phyloP scores from a whole-genome alignment of 345 rosid species.

The Citrus australasica region DNA sequence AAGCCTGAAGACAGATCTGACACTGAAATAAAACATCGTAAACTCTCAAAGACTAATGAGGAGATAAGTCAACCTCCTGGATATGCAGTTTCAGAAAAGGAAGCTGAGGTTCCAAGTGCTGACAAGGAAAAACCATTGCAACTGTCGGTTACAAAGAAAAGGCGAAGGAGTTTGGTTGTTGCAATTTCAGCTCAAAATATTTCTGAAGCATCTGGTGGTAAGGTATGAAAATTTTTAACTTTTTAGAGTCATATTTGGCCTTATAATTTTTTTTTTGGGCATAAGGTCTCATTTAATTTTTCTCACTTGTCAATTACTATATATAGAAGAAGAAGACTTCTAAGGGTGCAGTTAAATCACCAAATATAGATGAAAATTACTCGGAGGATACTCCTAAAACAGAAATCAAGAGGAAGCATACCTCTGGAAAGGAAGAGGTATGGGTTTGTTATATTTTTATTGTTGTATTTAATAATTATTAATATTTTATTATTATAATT shows the following conservation, averaged over 20 bases:
- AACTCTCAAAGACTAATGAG: conserved; percentile 24
- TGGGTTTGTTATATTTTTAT: background rate
- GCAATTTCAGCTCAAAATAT: conserved; percentile 19
- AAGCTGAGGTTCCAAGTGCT: conserved; percentile 19
- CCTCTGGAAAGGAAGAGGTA: conserved; percentile 47
- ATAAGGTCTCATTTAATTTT: background rate
- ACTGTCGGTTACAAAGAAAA: conserved; percentile 18
- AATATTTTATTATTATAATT: too few species aligned
- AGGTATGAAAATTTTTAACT: conserved; percentile 34
- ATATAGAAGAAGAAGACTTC: background rate
- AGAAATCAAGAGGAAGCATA: conserved; percentile 31
- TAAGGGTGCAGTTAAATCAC: background rate
- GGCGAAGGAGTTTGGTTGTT: conserved; percentile 14
- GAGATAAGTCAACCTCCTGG: conserved; percentile 5
- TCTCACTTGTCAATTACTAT: background rate
- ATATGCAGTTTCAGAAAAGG: conserved; percentile 19
- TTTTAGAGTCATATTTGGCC: background rate
- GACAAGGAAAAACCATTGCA: conserved; percentile 17
- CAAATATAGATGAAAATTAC: conserved; percentile 21
- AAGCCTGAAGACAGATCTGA: conserved; percentile 28
- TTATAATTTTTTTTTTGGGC: background rate
- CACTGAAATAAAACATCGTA: conserved; percentile 21
- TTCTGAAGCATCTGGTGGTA: conserved; percentile 29
- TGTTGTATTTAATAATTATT: background rate
- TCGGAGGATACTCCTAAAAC: conserved; percentile 34